Evolutionary conservation across 75 land plant genomes (phyloP).

Genomic region (Cryptomeria japonica): DNA sequence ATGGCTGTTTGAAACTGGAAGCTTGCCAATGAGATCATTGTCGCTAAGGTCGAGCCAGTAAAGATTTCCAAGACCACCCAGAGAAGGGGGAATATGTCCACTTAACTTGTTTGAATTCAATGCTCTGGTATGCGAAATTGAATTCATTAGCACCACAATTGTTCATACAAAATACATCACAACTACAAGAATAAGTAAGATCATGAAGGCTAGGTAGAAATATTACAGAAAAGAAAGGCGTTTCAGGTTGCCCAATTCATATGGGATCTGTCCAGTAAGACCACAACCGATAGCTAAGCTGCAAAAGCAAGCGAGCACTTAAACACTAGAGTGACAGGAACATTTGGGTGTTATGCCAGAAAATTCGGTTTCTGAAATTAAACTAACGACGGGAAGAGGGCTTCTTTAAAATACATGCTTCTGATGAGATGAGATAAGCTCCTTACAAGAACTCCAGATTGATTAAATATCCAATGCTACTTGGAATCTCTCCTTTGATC

Average conservation of each 20-base stretch:
- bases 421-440: background rate
- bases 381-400: background rate
- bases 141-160: too few species aligned
- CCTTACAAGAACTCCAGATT: slow-evolving; percentile 56
- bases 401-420: background rate
- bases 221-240: slow-evolving; percentile 66
- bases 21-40: slow-evolving; percentile 57
- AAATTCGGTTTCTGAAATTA: background rate
- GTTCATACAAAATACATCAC: background rate
- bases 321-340: background rate
- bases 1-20: slow-evolving; percentile 50
- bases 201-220: background rate
- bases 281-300: slow-evolving; percentile 57
- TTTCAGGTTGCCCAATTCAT: slow-evolving; percentile 49
- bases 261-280: slow-evolving; percentile 53
- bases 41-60: slow-evolving; percentile 71
- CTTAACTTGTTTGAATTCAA: slow-evolving; percentile 68
- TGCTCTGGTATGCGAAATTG: slow-evolving; percentile 35
- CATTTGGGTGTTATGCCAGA: background rate
- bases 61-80: slow-evolving; percentile 63
- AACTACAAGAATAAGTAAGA: background rate
- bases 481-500: slow-evolving; percentile 52
- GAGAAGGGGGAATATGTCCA: slow-evolving; percentile 59
- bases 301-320: background rate
- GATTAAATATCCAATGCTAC: slow-evolving; percentile 32